Conservation (phyloP, 176 grass and related monocot species). For the Miscanthus lutarioriparius region DNA sequence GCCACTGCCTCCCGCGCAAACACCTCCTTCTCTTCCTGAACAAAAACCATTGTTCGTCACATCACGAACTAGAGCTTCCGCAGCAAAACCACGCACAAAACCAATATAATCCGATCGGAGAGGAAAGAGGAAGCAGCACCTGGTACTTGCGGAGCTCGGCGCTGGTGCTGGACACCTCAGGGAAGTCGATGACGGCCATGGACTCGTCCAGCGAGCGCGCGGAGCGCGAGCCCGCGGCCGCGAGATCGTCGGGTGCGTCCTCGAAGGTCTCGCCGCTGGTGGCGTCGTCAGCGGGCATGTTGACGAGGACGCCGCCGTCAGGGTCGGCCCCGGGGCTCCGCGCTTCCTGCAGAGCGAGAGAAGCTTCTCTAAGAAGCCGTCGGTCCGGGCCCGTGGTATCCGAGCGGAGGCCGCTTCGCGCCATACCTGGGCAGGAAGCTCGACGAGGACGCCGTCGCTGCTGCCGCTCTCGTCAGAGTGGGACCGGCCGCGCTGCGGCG, state of each 20-base stretch:
- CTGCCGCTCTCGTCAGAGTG: conserved; percentile 86
- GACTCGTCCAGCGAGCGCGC: conserved; percentile 75
- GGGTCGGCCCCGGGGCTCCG: conserved; percentile 54
- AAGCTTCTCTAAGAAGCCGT: conserved; percentile 33
- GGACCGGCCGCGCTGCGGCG: conserved; percentile 46
- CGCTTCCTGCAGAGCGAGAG: conserved; percentile 47
- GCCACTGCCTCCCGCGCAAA: conserved; percentile 61
- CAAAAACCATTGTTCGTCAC: conserved; percentile 16
- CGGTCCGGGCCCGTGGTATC: neutral
- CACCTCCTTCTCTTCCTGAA: conserved; percentile 90
- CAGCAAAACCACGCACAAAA: neutral
- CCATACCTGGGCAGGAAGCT: conserved; percentile 70
- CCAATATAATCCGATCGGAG: neutral
- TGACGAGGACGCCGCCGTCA: conserved; percentile 74
- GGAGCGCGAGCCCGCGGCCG: conserved; percentile 15
- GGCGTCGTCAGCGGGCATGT: conserved; percentile 57
- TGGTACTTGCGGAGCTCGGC: conserved; percentile 80
- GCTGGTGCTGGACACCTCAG: conserved; percentile 43
- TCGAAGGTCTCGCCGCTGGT: conserved; percentile 90
- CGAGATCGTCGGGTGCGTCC: conserved; percentile 75
- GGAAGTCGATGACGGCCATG: conserved; percentile 75
- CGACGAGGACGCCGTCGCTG: conserved; percentile 97
- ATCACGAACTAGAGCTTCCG: neutral
- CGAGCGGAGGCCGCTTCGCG: conserved; percentile 11
- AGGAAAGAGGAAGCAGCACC: conserved; percentile 43